phyloP scores from a whole-genome alignment of 2,329 filamentous ascomycete species.

The Hypocrella siamensis region DNA sequence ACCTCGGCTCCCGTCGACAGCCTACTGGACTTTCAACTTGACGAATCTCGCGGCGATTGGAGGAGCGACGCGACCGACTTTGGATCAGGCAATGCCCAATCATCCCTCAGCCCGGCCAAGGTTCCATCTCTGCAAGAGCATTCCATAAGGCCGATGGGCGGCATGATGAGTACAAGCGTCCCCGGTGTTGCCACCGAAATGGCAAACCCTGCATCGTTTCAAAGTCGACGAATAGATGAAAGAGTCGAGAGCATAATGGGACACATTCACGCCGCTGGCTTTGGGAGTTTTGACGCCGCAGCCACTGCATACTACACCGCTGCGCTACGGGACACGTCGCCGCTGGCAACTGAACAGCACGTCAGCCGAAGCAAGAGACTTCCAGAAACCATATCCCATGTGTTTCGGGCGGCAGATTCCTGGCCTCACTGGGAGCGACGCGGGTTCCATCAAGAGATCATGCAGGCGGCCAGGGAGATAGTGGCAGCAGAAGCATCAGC shows the following conservation, averaged over 20 bases:
- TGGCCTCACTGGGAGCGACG: slow-evolving; percentile 12
- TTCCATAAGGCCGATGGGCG: not conserved
- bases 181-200: not conserved
- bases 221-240: slow-evolving; percentile 5
- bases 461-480: slow-evolving; percentile 10
- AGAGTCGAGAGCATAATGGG: slow-evolving; percentile 10
- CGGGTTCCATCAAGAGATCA: slow-evolving; percentile 12
- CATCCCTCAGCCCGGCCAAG: slow-evolving; percentile 3
- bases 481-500: slow-evolving; percentile 6
- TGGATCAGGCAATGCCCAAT: slow-evolving; percentile 4
- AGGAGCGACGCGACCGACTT: slow-evolving; percentile 5
- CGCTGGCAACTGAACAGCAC: slow-evolving; percentile 11
- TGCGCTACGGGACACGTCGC: slow-evolving; percentile 6
- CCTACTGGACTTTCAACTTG: slow-evolving; percentile 10
- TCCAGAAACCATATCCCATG: slow-evolving; percentile 9
- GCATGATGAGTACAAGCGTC: not conserved
- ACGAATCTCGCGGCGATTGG: slow-evolving; percentile 7
- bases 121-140: slow-evolving; percentile 1
- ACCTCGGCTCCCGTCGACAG: slow-evolving; percentile 5
- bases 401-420: slow-evolving; percentile 6
- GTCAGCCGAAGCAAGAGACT: slow-evolving; percentile 11
- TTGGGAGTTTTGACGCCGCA: slow-evolving; percentile 11
- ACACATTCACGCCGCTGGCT: slow-evolving; percentile 9
- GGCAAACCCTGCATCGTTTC: not conserved
- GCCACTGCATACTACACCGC: slow-evolving; percentile 12